A percentile compares a stretch with the other conserved stretches of the same genome.
phyloP scores from a whole-genome alignment of 148 eudicot genomes.

The Camellia lanceoleosa region DNA sequence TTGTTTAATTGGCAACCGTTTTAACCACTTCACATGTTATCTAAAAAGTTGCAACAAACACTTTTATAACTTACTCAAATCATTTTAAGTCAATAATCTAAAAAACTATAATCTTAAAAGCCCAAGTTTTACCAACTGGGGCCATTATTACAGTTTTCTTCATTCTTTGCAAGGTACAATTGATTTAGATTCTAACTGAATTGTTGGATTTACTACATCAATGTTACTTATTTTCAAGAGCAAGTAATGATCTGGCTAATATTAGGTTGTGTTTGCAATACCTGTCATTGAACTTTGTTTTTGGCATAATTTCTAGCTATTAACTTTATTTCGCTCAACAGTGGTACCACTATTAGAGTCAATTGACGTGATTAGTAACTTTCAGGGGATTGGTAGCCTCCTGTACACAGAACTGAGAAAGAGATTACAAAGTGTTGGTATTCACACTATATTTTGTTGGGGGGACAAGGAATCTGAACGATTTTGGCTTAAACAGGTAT shows the following conservation, averaged over 20 bases:
- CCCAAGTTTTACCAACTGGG: no score
- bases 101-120: no score
- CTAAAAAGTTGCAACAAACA: no score
- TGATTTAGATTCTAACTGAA: background rate
- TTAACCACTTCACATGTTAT: no score
- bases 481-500: conserved; percentile 93
- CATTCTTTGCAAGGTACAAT: background rate
- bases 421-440: conserved; percentile 70
- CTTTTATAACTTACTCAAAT: no score
- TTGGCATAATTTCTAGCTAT: background rate
- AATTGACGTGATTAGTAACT: background rate
- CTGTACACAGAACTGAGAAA: conserved; percentile 62
- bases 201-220: background rate
- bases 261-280: background rate
- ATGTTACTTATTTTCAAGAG: background rate
- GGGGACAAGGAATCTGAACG: conserved; percentile 87
- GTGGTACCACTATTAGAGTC: background rate
- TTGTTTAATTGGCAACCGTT: no score
- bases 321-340: background rate
- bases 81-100: no score
- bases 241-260: background rate
- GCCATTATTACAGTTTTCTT: background rate
- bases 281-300: background rate
- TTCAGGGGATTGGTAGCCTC: conserved; percentile 69
- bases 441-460: conserved; percentile 73